A percentile compares a stretch with the other conserved stretches of the same genome.
Conservation (phyloP, 139 green algal species). For the Pseudopediastrum boryanum region DNA sequence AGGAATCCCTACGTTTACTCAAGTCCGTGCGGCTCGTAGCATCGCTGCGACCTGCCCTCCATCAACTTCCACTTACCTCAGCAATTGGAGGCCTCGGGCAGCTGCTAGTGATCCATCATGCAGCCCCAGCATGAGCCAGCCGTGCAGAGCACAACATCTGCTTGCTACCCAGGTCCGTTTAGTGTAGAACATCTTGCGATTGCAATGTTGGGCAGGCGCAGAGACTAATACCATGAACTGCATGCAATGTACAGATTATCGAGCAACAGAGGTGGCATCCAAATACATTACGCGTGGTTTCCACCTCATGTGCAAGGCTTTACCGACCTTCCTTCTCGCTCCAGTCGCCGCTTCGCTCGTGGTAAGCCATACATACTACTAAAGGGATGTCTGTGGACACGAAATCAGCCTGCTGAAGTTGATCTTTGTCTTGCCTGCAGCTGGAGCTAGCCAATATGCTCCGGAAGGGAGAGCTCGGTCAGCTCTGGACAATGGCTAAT, state of each 20-base stretch:
- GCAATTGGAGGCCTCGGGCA: too few relatives aligned
- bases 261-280: slow-evolving; percentile 56
- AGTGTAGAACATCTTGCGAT: too few relatives aligned
- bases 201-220: too few relatives aligned
- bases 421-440: slow-evolving; percentile 44
- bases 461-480: slow-evolving; percentile 73
- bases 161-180: too few relatives aligned
- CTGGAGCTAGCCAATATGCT: slow-evolving; percentile 83
- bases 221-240: too few relatives aligned
- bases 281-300: slow-evolving; percentile 95
- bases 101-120: too few relatives aligned
- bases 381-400: background rate
- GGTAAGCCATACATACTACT: background rate
- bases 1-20: too few relatives aligned
- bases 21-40: too few relatives aligned
- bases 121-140: too few relatives aligned
- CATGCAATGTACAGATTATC: slow-evolving; percentile 30
- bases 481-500: slow-evolving; percentile 67
- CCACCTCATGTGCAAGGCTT: slow-evolving; percentile 69
- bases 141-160: too few relatives aligned
- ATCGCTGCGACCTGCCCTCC: too few relatives aligned
- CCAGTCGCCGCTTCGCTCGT: slow-evolving; percentile 50
- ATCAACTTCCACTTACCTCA: too few relatives aligned
- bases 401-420: background rate
- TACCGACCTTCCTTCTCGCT: slow-evolving; percentile 76